A percentile compares a stretch with the other conserved stretches of the same genome.
phyloP scores from a whole-genome alignment of 805 yeast species.

The Isabelozyma gotoi region DNA sequence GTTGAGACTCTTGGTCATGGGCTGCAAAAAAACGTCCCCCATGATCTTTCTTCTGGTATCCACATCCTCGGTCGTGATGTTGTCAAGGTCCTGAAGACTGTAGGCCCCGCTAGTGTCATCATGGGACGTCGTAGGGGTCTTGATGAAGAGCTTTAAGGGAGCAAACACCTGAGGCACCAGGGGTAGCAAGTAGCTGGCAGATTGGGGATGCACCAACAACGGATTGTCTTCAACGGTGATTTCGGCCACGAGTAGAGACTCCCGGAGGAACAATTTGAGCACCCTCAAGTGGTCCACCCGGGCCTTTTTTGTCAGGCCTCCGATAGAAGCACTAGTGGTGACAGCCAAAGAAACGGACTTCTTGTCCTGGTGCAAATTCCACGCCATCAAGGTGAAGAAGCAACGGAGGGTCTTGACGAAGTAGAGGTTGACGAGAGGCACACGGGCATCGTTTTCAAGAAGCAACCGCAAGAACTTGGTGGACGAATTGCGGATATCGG shows the following conservation, averaged over 20 bases:
- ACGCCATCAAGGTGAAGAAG: constrained; percentile 69
- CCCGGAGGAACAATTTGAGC: constrained; percentile 43
- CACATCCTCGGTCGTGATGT: constrained; percentile 59
- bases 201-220: constrained; percentile 43
- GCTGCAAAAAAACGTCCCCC: constrained; percentile 50
- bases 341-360: constrained; percentile 34
- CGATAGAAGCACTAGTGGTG: constrained; percentile 30
- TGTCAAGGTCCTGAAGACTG: constrained; percentile 38
- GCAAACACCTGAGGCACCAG: constrained; percentile 61
- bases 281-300: constrained; percentile 41
- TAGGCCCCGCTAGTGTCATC: constrained; percentile 20
- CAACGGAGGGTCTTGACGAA: constrained; percentile 71
- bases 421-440: constrained; percentile 56
- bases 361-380: constrained; percentile 54
- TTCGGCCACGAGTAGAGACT: constrained; percentile 36
- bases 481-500: constrained; percentile 73
- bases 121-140: constrained; percentile 11
- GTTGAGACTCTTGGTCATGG: constrained; percentile 50
- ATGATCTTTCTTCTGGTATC: constrained; percentile 54
- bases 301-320: constrained; percentile 35
- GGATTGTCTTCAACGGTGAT: constrained; percentile 11
- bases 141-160: constrained; percentile 57
- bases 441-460: constrained; percentile 49
- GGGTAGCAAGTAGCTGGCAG: constrained; percentile 55
- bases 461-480: constrained; percentile 64